Evolutionary conservation across 2,329 filamentous ascomycete species (phyloP), one percentile per base, ranked within the genome.

Genomic region (Pseudocercospora macadamiae): DNA sequence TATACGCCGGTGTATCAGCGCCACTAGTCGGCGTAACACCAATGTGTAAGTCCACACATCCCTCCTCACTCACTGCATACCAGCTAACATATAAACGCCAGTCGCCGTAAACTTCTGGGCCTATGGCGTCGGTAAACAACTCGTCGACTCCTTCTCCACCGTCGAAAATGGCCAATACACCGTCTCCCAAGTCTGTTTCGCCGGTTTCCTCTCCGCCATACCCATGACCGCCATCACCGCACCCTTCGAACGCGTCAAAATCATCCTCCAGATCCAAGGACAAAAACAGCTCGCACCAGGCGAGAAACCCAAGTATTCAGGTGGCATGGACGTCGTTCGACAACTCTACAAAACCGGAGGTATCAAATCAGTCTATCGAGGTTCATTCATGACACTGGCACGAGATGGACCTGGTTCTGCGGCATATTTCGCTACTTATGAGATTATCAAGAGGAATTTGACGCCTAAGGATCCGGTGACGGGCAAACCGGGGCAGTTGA

Each of bases 191-290:
- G 87, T 96, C 77, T 95, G 91, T 30, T 85, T 91, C 32, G 95
- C 95, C 12, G 95, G 95, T 64, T 97, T 97, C 86, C 96, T 99
- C 85, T 96, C 91, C 72, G 95, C 95, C 61, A 89, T 99, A 60
- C 95, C 95, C 71, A 96, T 96, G 91, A 99, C 95, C 3, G 79
- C 91, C 76, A 97, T 99, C 80, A 97, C 95, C n/a, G 95, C 95
- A 3, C 95, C 95, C 61, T 97, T 99, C 75, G 95, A 99, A 83
- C 93, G 95, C 71, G 92, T 99, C 69, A 99, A 99, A 79, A 93
- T 99, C 56, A 92, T 99, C 64, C 88, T 99, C 1, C 95, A 99
- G 77, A 96, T 97, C 67, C 95, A 97, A 79, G 93, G 92, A 71
- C 92, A 97, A 77, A 92, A 93, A 78, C 79, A 83, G 54, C 87